Evolutionary conservation across 257 asterid species (phyloP).

Genomic region (Solanum gracilifrons): DNA sequence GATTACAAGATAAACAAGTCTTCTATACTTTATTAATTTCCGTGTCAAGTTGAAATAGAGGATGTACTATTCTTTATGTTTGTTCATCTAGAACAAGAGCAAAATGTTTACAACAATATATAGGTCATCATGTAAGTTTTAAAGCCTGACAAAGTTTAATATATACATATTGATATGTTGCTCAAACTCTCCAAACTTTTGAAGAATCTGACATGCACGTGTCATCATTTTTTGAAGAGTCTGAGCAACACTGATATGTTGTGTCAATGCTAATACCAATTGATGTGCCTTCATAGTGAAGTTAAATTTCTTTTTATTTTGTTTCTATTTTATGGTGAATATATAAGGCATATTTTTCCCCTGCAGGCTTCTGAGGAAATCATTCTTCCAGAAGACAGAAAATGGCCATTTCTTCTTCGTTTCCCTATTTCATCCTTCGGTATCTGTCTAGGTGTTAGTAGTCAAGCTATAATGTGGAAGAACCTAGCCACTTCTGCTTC

Average conservation of each 20-base stretch:
- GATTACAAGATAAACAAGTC: neutral
- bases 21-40: neutral
- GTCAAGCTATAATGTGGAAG: conserved; percentile 95
- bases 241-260: neutral
- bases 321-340: neutral
- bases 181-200: neutral
- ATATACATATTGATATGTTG: neutral
- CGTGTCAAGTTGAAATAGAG: neutral
- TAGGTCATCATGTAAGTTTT: neutral
- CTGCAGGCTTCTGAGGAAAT: conserved; percentile 57
- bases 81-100: neutral
- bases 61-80: neutral
- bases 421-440: conserved; percentile 72
- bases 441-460: conserved; percentile 73
- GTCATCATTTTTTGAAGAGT: neutral
- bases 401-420: conserved; percentile 90
- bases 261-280: neutral
- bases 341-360: neutral
- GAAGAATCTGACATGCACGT: neutral
- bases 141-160: neutral
- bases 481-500: conserved; percentile 46
- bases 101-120: neutral
- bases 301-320: no score
- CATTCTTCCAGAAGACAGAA: conserved; percentile 59
- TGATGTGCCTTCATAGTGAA: neutral